phyloP scores from a whole-genome alignment of 345 rosid genomes.

The Camelina hispida region DNA sequence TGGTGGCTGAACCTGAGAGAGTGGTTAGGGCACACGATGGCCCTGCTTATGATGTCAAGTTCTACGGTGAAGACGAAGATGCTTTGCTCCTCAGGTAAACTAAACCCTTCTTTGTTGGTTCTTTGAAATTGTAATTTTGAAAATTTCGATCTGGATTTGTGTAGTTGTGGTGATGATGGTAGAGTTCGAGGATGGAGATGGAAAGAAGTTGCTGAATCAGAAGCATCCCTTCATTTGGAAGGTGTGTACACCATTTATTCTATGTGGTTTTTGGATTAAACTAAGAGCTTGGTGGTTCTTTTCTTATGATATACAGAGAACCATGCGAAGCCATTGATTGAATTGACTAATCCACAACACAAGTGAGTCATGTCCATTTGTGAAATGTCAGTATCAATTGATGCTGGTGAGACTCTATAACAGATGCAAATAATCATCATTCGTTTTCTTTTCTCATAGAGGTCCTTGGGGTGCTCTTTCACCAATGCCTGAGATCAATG shows the following conservation, averaged over 20 bases:
- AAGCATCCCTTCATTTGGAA: conserved; percentile 51
- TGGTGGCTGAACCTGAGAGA: conserved; percentile 64
- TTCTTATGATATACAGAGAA: conserved; percentile 55
- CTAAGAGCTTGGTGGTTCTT: conserved; percentile 13
- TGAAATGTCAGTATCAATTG: neutral
- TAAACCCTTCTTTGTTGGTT: neutral
- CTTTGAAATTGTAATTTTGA: conserved; percentile 9
- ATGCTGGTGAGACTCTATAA: conserved; percentile 14
- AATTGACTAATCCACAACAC: conserved; percentile 82
- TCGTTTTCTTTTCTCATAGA: conserved; percentile 43
- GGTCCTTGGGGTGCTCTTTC: conserved; percentile 99
- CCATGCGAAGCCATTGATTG: conserved; percentile 64
- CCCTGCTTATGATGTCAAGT: conserved; percentile 91
- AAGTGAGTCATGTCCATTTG: conserved; percentile 59
- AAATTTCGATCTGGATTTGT: conserved; percentile 11
- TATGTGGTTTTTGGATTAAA: neutral
- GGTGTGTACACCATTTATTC: conserved; percentile 48
- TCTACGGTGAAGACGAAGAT: conserved; percentile 72
- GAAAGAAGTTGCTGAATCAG: conserved; percentile 60
- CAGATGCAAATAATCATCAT: conserved; percentile 29
- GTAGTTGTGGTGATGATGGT: conserved; percentile 98
- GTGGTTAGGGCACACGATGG: conserved; percentile 81
- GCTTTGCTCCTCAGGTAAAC: conserved; percentile 70
- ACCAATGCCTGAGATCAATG: conserved; percentile 90
- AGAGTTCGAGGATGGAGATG: conserved; percentile 90